Evolutionary conservation across 805 yeast species (phyloP).

Genomic region (Wickerhamomyces chaumierensis): DNA sequence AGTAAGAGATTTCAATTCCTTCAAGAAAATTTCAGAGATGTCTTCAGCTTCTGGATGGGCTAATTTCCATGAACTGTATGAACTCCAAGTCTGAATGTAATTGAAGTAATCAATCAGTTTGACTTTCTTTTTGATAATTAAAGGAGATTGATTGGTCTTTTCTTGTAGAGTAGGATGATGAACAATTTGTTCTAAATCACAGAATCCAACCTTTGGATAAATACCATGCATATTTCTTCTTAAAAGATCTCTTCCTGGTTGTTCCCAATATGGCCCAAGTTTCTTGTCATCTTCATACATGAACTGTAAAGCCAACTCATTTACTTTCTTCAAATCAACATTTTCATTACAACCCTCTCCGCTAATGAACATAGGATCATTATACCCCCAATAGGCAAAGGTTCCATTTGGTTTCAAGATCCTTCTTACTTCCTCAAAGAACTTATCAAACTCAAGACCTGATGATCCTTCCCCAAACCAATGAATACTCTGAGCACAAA

Average conservation of each 20-base stretch:
- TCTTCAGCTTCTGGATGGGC: slow-evolving; percentile 19
- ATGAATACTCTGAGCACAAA: slow-evolving; percentile 79
- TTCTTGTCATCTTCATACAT: slow-evolving; percentile 35
- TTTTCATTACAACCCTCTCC: too few relatives aligned
- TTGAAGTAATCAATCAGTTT: slow-evolving; percentile 34
- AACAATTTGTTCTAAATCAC: slow-evolving; percentile 25
- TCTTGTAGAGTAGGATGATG: slow-evolving; percentile 15
- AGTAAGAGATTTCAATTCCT: slow-evolving; percentile 26
- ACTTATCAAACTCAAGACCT: too few relatives aligned
- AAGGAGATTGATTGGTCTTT: slow-evolving; percentile 9
- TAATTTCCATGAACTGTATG: slow-evolving; percentile 45
- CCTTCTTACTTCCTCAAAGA: slow-evolving; percentile 37
- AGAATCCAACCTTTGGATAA: slow-evolving; percentile 32
- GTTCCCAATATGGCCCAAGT: slow-evolving; percentile 74
- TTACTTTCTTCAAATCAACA: slow-evolving; percentile 37
- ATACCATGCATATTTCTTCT: slow-evolving; percentile 32
- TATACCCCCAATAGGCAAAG: slow-evolving; percentile 69
- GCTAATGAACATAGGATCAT: slow-evolving; percentile 53
- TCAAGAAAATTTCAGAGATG: slow-evolving; percentile 23
- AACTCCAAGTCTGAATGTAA: slow-evolving; percentile 63
- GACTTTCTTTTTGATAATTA: slow-evolving; percentile 25
- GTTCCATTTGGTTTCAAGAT: slow-evolving; percentile 54
- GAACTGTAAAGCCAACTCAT: slow-evolving; percentile 39
- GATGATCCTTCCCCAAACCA: slow-evolving; percentile 65
- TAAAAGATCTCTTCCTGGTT: slow-evolving; percentile 61